These are phyloP conservation scores for Mucor irregularis DNA, from an alignment of 371 early-diverging fungal genomes.

Conservation along the genomic window DNA sequence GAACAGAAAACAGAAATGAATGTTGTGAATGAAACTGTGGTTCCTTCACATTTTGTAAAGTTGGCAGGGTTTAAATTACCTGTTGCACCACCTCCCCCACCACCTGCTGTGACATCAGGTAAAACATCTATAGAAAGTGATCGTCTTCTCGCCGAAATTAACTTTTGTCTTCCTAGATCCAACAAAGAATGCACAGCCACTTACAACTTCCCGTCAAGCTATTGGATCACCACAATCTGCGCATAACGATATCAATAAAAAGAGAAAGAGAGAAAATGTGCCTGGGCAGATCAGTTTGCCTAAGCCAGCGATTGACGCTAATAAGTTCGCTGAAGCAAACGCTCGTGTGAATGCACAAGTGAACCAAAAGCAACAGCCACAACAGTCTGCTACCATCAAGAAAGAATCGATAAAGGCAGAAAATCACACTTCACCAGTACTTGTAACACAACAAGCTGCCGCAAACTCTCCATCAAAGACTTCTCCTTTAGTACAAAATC, in stretches of 20 bases:
- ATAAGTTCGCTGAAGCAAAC: constrained; percentile 30
- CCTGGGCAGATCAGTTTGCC: constrained; percentile 43
- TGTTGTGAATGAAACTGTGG: constrained; percentile 39
- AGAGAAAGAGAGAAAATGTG: constrained; percentile 44
- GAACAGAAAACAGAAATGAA: constrained; percentile 40
- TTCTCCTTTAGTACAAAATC: constrained; percentile 2
- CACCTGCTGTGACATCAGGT: not conserved
- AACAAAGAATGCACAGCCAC: not conserved
- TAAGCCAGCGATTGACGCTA: constrained; percentile 40
- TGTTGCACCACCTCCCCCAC: constrained; percentile 17
- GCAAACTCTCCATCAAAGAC: constrained; percentile 2
- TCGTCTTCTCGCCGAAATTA: not conserved
- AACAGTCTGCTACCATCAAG: constrained; percentile 5
- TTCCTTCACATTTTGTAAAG: constrained; percentile 47
- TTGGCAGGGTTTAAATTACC: constrained; percentile 62
- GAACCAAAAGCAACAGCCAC: constrained; percentile 18
- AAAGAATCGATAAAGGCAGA: constrained; percentile 6
- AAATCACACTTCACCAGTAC: not conserved
- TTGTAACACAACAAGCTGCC: not conserved
- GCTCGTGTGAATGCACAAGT: constrained; percentile 22
- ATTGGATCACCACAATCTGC: constrained; percentile 32
- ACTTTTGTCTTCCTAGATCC: constrained; percentile 1
- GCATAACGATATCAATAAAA: constrained; percentile 28
- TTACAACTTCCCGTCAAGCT: not conserved
- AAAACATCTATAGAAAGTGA: not conserved